phyloP scores from a whole-genome alignment of 164 flowering plant species.

The Houttuynia cordata region DNA sequence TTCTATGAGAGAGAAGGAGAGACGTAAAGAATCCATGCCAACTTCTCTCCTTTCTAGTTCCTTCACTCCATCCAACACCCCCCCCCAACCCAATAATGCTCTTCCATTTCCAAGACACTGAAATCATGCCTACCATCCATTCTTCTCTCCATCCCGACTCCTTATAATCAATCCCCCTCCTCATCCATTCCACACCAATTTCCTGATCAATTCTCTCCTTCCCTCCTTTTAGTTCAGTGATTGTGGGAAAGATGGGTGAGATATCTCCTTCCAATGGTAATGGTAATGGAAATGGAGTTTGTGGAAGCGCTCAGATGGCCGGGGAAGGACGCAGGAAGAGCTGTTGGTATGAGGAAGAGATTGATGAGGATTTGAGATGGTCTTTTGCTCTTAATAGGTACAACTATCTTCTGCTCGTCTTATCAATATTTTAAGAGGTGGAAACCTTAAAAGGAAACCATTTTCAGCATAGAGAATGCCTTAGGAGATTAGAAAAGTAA shows the following conservation, averaged over 20 bases:
- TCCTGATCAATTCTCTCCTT: neutral
- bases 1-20: conserved; percentile 13
- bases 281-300: conserved; percentile 26
- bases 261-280: conserved; percentile 40
- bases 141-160: conserved; percentile 18
- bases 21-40: conserved; percentile 18
- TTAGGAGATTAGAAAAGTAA: too few species aligned
- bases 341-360: conserved; percentile 96
- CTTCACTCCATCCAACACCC: conserved; percentile 6
- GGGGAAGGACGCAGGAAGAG: conserved; percentile 53
- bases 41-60: conserved; percentile 16
- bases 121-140: conserved; percentile 19
- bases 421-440: too few species aligned
- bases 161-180: conserved; percentile 5
- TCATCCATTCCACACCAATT: neutral
- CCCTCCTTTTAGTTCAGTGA: neutral
- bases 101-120: conserved; percentile 5
- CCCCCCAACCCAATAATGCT: conserved; percentile 2
- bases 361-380: conserved; percentile 75
- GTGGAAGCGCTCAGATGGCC: conserved; percentile 1
- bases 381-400: conserved; percentile 51
- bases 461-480: neutral
- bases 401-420: neutral
- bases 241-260: conserved; percentile 44
- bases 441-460: too few species aligned